Evolutionary conservation across 495 filamentous ascomycete species (phyloP), one percentile per base, ranked within the genome.

Genomic region (Aspergillus sparsus): DNA sequence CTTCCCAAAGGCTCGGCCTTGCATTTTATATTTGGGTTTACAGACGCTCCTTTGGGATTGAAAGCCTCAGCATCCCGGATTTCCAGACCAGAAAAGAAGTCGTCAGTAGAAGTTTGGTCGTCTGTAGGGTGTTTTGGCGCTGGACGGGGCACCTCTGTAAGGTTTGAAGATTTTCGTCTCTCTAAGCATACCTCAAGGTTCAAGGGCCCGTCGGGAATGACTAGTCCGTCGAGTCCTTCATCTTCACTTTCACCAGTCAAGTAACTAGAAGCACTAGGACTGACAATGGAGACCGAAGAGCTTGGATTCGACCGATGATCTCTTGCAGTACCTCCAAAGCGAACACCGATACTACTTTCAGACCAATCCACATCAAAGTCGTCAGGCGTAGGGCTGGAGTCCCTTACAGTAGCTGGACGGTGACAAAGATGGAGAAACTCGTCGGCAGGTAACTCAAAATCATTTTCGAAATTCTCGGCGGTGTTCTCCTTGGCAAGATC

Each of bases 11-110:
- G 80, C 59, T 80, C 71, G 62, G 83, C 81, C 66, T 93, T 96
- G 66, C 92, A 83, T 71, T 93, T 93, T 60, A 98, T 82, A 65
- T 98, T 97, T 49, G 90, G 92, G 69, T 98, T 95, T n/a, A 97
- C 74, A 9, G 89, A 90, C 13, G 89, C 77, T 68, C 94, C 96
- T 55, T 78, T 82, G 10, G 89, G 83, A 64, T 89, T 84, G 64
- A 98, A 92, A 12, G 89, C 81, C 64, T 92, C 88, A 5, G 85
- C 91, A 66, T 88, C 84, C 27, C 90, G 92, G 71, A 98, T 83
- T 49, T 98, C 95, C 65, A 98, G 82, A 21, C 87, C 95, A 36
- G 88, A 82, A 55, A 98, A 83, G 68, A 96, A 92, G 68, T 96
- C 92, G 27, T 97, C 92, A 51, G 86, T 85, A 11, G 85, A 81